These are phyloP conservation scores for Auricularia cornea DNA, from an alignment of 768 basidiomycete genomes.

Conservation along the genomic window DNA sequence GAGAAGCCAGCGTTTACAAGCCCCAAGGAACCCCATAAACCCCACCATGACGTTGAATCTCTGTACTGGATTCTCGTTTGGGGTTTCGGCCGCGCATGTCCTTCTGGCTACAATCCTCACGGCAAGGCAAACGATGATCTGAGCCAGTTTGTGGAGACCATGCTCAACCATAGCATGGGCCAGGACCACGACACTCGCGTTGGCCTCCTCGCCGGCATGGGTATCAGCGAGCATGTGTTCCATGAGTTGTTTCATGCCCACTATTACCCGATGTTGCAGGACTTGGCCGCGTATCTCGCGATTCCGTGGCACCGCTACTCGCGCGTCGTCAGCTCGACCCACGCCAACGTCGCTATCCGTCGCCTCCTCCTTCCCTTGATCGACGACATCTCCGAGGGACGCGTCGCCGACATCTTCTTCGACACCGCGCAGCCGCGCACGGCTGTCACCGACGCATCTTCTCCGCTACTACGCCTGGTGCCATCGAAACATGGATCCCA, in stretches of 20 bases:
- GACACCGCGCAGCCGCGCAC: too few relatives aligned
- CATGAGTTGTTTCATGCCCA: too few relatives aligned
- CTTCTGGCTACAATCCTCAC: too few relatives aligned
- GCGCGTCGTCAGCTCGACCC: too few relatives aligned
- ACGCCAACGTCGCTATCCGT: neutral
- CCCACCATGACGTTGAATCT: neutral
- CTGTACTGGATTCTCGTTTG: neutral
- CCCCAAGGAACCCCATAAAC: neutral
- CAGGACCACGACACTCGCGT: neutral
- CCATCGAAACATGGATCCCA: too few relatives aligned
- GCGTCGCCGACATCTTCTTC: too few relatives aligned
- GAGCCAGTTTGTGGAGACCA: neutral
- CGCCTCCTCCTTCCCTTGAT: neutral
- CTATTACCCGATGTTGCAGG: neutral
- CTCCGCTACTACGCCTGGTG: too few relatives aligned
- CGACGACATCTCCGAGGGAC: neutral
- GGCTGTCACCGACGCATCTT: too few relatives aligned
- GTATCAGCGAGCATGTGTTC: too few relatives aligned
- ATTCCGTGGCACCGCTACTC: neutral
- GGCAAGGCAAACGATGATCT: too few relatives aligned
- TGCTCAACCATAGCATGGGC: neutral
- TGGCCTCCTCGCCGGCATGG: too few relatives aligned
- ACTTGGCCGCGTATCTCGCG: neutral
- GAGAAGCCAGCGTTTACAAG: neutral
- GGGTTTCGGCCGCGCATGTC: neutral